Evolutionary conservation across 1,284 basidiomycete species (phyloP).

Genomic region (Stereum hirsutum): DNA sequence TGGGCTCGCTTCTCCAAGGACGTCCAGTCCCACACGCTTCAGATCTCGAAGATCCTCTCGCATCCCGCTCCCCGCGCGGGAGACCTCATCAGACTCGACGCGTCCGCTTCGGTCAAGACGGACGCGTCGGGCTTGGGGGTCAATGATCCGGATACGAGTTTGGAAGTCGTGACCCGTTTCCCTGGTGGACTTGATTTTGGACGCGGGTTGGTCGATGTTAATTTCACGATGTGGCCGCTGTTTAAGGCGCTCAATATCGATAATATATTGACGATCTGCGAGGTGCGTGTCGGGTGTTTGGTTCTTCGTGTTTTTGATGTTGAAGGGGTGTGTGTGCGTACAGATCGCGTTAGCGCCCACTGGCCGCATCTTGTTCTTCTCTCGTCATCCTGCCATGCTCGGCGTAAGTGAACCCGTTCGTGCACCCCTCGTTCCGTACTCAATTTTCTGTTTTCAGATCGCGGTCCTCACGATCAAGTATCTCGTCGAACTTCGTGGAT

Average conservation of each 20-base stretch:
- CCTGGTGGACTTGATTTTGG: conserved; percentile 82
- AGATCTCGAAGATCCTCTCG: conserved; percentile 77
- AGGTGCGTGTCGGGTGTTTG: conserved; percentile 35
- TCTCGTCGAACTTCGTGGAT: conserved; percentile 88
- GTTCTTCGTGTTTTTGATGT: conserved; percentile 2
- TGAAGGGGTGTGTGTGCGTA: neutral
- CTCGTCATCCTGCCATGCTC: conserved; percentile 86
- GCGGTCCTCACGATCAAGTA: conserved; percentile 88
- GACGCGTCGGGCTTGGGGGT: conserved; percentile 13
- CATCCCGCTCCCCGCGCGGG: conserved; percentile 83
- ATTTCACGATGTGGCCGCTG: conserved; percentile 95
- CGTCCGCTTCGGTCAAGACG: conserved; percentile 44
- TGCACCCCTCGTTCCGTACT: neutral
- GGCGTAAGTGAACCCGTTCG: conserved; percentile 35
- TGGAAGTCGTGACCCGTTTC: conserved; percentile 80
- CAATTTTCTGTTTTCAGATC: conserved; percentile 31
- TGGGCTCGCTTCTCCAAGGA: conserved; percentile 93
- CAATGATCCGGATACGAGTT: conserved; percentile 43
- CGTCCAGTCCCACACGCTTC: conserved; percentile 78
- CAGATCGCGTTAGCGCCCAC: conserved; percentile 90
- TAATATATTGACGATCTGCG: conserved; percentile 89
- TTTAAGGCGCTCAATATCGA: conserved; percentile 94
- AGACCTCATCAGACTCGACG: conserved; percentile 76
- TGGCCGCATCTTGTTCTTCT: conserved; percentile 86
- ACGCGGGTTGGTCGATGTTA: conserved; percentile 75